These are phyloP conservation scores for Podaxis sp. DNA, from an alignment of 768 basidiomycete species.

Conservation along the genomic window DNA sequence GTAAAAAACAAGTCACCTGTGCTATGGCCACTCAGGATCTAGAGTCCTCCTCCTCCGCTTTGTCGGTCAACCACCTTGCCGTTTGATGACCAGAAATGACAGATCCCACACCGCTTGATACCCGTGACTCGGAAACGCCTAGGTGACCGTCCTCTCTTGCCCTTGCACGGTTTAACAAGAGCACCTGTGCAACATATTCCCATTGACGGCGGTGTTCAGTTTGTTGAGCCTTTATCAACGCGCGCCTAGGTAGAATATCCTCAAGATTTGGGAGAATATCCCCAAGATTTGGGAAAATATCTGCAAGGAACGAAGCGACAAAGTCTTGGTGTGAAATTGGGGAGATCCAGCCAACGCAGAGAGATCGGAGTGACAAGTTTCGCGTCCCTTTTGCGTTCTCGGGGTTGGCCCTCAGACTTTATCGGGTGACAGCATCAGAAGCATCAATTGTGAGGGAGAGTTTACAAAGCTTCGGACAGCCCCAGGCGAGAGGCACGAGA, in stretches of 20 bases:
- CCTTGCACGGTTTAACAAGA: background rate
- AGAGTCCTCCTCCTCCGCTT: background rate
- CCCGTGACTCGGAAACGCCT: background rate
- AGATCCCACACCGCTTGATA: background rate
- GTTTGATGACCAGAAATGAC: too few species aligned
- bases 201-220: background rate
- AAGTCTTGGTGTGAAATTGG: background rate
- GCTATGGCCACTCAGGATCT: too few species aligned
- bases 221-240: background rate
- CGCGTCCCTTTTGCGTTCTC: background rate
- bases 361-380: background rate
- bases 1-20: too few species aligned
- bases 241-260: background rate
- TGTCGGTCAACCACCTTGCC: background rate
- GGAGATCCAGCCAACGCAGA: background rate
- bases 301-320: background rate
- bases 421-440: background rate
- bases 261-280: background rate
- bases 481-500: background rate
- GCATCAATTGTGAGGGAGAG: background rate
- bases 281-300: background rate
- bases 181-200: background rate
- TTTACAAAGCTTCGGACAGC: background rate
- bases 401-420: background rate
- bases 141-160: background rate